Evolutionary conservation across 1,139 yeast genomes (phyloP), one percentile per base, ranked within the genome.

Genomic region (Pichia sp.): DNA sequence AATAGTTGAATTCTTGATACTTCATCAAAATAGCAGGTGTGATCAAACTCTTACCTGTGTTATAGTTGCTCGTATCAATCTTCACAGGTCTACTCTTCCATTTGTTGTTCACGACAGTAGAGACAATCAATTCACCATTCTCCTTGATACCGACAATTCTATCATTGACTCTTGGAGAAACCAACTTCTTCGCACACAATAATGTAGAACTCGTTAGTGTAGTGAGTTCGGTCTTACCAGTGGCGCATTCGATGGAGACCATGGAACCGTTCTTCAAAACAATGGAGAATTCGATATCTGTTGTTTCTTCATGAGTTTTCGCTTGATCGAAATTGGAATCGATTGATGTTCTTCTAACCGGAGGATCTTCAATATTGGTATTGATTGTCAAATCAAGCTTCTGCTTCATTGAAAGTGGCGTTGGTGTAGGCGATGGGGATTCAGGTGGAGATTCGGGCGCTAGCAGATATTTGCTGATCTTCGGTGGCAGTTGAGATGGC

Each of bases 141-240:
- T 67, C 68, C 2, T 80, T 70, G 36, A 78, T 75, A 48, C 83
- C 78, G 2, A 87, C 78, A 32, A 87, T 69, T 53, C 93, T 72
- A 61, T 86, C 94, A 57, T 80, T 83, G 28, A 86, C 81, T 60
- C 94, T 73, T 4, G 95, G 91, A 0, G 95, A 83, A 7, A 74
- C 62, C 10, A 87, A 64, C 49, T 77, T 76, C 39, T 74, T 76
- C 40, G 84, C 82, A 2, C 81, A 71, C 2, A 71, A 67, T 14
- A 84, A 58, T 19, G 67, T 62, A 8, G 66, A 54, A 33, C 36
- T 39, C 36, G 48, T 42, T 4, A 52, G 35, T 27, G 30, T 14
- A 9, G 50, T 19, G 30, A 57, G 59, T 10, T 62, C 69, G 8
- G 71, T 40, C 0, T 66, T 54, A 2, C 85, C 85, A 55, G 72